Percentiles rank a stretch among this genome's conserved stretches.
phyloP scores from a whole-genome alignment of 176 grass and related monocot genomes.

The Aegilops longissima region DNA sequence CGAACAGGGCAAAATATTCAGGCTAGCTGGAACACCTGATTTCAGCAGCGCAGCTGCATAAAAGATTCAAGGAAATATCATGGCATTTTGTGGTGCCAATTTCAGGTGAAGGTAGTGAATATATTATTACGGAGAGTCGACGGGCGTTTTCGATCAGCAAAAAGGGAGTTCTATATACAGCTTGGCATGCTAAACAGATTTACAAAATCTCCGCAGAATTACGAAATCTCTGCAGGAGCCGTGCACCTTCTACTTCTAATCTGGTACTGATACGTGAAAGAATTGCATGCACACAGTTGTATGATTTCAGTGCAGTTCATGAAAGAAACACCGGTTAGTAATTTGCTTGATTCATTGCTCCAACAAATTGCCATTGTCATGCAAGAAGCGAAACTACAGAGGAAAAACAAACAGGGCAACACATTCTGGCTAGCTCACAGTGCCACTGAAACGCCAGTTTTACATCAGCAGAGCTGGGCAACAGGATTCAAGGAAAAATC shows the following conservation, averaged over 20 bases:
- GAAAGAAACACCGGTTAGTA: background rate
- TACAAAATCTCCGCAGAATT: background rate
- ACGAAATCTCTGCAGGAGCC: background rate
- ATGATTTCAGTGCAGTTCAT: background rate
- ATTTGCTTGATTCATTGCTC: background rate
- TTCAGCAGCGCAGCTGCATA: background rate
- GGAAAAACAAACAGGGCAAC: background rate
- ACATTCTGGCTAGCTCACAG: background rate
- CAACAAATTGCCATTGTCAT: background rate
- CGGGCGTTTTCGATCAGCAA: background rate
- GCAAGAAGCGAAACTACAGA: background rate
- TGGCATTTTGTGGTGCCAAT: background rate
- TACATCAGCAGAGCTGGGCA: background rate
- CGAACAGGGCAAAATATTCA: too few relatives aligned
- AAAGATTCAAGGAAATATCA: background rate
- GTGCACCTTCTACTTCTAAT: too few relatives aligned
- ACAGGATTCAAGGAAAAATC: conserved; percentile 6
- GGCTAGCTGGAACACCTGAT: background rate
- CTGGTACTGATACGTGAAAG: too few relatives aligned
- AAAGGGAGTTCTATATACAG: background rate
- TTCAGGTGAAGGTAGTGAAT: background rate
- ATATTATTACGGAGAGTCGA: background rate
- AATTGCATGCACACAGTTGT: background rate
- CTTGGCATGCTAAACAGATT: background rate
- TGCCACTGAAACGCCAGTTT: background rate